phyloP scores from a whole-genome alignment of 169 alveolate species.

The Cryptosporidium andersoni region DNA sequence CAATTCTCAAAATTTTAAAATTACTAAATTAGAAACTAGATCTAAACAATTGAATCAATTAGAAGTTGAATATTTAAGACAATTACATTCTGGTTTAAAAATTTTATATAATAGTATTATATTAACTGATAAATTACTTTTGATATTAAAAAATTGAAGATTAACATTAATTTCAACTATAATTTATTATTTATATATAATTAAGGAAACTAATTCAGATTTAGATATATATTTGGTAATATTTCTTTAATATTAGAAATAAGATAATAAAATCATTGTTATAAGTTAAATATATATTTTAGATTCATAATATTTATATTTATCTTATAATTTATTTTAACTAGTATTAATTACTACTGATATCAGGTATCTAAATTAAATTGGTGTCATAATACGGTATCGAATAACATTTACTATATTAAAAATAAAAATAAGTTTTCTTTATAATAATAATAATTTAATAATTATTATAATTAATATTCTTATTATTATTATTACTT shows the following conservation, averaged over 20 bases:
- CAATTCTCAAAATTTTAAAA: constrained; percentile 34
- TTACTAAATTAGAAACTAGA: constrained; percentile 52
- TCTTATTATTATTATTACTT: too few relatives aligned
- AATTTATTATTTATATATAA: background rate
- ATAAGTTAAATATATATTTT: background rate
- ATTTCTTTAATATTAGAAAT: background rate
- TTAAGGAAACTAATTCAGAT: background rate
- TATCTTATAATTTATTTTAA: too few relatives aligned
- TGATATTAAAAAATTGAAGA: constrained; percentile 7
- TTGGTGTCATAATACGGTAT: too few relatives aligned
- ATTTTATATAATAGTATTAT: constrained; percentile 27
- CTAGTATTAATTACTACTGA: too few relatives aligned
- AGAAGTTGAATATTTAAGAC: constrained; percentile 35
- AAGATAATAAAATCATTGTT: background rate
- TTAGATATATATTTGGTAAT: background rate
- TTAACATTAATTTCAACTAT: background rate
- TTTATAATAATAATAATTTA: too few relatives aligned
- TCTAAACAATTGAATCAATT: constrained; percentile 54
- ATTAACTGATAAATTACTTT: constrained; percentile 24
- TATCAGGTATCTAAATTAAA: too few relatives aligned
- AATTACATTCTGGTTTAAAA: constrained; percentile 12
- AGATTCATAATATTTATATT: background rate
- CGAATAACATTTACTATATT: too few relatives aligned
- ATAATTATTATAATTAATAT: too few relatives aligned
- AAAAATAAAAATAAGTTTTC: too few relatives aligned